A percentile compares a stretch with the other conserved stretches of the same genome.
Evolutionary conservation across 192 early-diverging fungal species (phyloP).

Genomic region (Entomortierella chlamydospora): DNA sequence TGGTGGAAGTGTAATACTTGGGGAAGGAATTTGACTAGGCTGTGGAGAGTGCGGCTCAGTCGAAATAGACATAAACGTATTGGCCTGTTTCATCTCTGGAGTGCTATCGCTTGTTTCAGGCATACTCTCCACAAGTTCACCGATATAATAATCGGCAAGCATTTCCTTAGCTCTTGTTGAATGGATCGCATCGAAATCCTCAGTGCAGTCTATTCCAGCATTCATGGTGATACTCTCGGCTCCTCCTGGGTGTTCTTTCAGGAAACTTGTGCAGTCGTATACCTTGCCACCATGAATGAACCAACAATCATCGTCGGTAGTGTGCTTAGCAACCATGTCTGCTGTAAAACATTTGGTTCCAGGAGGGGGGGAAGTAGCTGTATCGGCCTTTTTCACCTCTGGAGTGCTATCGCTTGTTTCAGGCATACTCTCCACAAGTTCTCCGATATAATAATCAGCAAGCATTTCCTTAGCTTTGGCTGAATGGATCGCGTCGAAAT

Average conservation of each 20-base stretch:
- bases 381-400: no score
- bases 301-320: constrained; percentile 80
- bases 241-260: constrained; percentile 91
- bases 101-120: background rate
- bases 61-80: background rate
- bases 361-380: no score
- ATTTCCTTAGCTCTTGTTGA: constrained; percentile 83
- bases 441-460: constrained; percentile 74
- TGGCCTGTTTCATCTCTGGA: background rate
- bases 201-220: constrained; percentile 85
- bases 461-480: constrained; percentile 83
- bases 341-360: constrained; percentile 56
- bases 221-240: constrained; percentile 86
- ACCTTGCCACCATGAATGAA: constrained; percentile 80
- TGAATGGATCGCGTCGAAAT: constrained; percentile 94
- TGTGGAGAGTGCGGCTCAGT: background rate
- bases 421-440: constrained; percentile 51
- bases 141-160: constrained; percentile 76
- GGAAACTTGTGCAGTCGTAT: constrained; percentile 78
- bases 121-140: constrained; percentile 61
- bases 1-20: background rate
- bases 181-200: constrained; percentile 94
- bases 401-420: background rate
- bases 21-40: background rate
- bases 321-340: constrained; percentile 76